A percentile compares a stretch with the other conserved stretches of the same genome.
These are phyloP conservation scores for Blastobotrys apis DNA, from an alignment of 1,139 yeast species.

Conservation along the genomic window DNA sequence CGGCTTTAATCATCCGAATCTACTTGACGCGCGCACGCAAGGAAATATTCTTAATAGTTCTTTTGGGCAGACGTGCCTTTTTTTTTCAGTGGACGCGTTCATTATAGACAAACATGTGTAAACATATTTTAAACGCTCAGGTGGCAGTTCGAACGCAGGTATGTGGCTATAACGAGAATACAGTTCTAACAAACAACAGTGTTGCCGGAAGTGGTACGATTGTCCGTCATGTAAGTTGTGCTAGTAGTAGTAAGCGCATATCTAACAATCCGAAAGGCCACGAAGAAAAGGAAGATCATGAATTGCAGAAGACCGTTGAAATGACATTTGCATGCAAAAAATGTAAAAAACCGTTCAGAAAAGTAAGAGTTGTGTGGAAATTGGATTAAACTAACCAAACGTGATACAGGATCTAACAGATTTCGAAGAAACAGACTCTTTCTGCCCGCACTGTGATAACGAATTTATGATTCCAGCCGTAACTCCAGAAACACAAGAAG, in stretches of 20 bases:
- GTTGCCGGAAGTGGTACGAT: constrained; percentile 38
- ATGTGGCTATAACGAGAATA: constrained; percentile 11
- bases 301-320: constrained; percentile 34
- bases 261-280: constrained; percentile 27
- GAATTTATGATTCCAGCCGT: constrained; percentile 34
- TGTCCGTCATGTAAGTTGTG: constrained; percentile 35
- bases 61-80: no score
- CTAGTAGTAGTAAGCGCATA: neutral
- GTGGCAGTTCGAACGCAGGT: constrained; percentile 38
- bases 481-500: constrained; percentile 17
- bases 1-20: no score
- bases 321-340: constrained; percentile 38
- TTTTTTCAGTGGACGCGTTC: no score
- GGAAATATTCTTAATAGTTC: no score
- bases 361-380: constrained; percentile 22
- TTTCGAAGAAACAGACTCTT: constrained; percentile 37
- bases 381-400: neutral
- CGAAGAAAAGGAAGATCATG: constrained; percentile 34
- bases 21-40: no score
- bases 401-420: constrained; percentile 30
- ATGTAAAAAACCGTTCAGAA: constrained; percentile 38
- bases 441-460: constrained; percentile 39
- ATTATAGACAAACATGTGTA: no score
- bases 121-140: constrained; percentile 37
- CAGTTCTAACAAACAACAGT: constrained; percentile 16